Evolutionary conservation across 2,329 filamentous ascomycete species (phyloP), one percentile per base, ranked within the genome.

Genomic region (Clarireedia hainanense): DNA sequence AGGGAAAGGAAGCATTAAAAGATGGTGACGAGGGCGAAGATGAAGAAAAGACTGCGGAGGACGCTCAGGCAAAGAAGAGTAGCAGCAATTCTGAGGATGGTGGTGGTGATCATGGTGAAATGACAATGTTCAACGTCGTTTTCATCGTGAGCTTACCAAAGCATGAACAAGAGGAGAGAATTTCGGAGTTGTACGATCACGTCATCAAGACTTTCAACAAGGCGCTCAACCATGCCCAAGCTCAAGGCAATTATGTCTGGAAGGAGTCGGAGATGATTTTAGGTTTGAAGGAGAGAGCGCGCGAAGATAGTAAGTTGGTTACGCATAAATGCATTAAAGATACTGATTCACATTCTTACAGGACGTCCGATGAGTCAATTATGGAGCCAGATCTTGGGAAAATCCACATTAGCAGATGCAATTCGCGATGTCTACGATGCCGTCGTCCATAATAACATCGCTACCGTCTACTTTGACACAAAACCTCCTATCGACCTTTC

Each of bases 101-200:
- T 37, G 63, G 61, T 26, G 46, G 43, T 6, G 65, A 64, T 37
- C 65, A 67, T 57, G 62, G 64, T 46, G 64, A 61, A 17, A 91
- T 97, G 88, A 91, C 86, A 60, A 97, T 97, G 92, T 99, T 99
- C 73, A 95, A 96, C 70, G 81, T 96, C 10, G 91, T 97, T 24
- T 97, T 97, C 70, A 88, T 96, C 50, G 75, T 96, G 61, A 87
- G 89, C 62, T 88, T 91, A 3, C 86, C 85, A 50, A 83, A 85
- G 52, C 77, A 91, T 56, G 88, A 96, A 67, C 84, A 87, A 61
- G 87, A 88, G 77, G 80, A 75, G 66, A 75, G 81, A 12, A 75
- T 95, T 47, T 81, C 86, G 45, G 88, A 95, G 61, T 85, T 96
- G 68, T 96, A 96, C 69, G 80, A 88, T 53, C 88, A 96, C 69